Base-by-base conservation (phyloP, 768 basidiomycete species). In the Suillus weaverae region DNA sequence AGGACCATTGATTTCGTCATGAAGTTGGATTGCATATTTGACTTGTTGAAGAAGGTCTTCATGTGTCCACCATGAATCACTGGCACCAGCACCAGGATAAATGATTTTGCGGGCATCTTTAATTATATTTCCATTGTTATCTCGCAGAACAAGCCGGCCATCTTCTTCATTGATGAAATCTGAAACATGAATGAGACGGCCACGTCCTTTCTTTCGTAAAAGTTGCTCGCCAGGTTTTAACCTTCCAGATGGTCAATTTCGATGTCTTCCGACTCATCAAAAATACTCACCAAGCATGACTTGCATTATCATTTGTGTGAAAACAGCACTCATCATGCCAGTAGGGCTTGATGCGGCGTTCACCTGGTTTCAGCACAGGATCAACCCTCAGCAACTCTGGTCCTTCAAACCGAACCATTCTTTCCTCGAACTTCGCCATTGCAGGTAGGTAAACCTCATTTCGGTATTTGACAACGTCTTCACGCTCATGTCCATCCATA, bases 221-320 rank as follows among this genome's bases (percentile, higher is more conserved):
- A n/a, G n/a, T n/a, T n/a, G n/a, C n/a, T n/a, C n/a, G n/a, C n/a
- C n/a, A n/a, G 18, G n/a, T 39, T 18, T 22, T 30, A n/a, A n/a
- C n/a, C n/a, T n/a, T n/a, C n/a, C n/a, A n/a, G n/a, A n/a, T n/a
- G n/a, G n/a, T n/a, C n/a, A n/a, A n/a, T n/a, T n/a, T n/a, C n/a
- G n/a, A n/a, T n/a, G n/a, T n/a, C n/a, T n/a, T n/a, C n/a, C n/a
- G n/a, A n/a, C n/a, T n/a, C n/a, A n/a, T n/a, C n/a, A n/a, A n/a
- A n/a, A n/a, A n/a, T n/a, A n/a, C n/a, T n/a, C n/a, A n/a, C n/a
- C n/a, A n/a, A n/a, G n/a, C n/a, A n/a, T n/a, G n/a, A n/a, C n/a
- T 22, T 35, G 78, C 78, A 16, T 78, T 72, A 11, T 80, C 75
- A n/a, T 69, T 64, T n/a, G 74, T 74, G 66, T 63, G 65, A 30